phyloP scores from a whole-genome alignment of 768 basidiomycete species.

The Agrocybe praecox region DNA sequence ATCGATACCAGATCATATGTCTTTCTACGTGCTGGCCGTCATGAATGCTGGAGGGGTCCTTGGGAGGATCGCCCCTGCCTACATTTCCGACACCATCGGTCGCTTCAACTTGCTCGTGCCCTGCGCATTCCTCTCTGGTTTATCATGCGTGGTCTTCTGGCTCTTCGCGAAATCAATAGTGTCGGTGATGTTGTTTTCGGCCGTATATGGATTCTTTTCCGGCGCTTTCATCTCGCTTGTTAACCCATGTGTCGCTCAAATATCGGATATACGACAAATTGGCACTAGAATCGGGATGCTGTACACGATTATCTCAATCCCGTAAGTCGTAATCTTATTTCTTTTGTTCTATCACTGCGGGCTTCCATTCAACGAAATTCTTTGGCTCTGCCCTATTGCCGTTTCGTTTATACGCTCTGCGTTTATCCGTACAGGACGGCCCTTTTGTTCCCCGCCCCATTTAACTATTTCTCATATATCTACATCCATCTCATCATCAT shows the following conservation, averaged over 20 bases:
- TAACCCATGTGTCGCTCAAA: slow-evolving; percentile 68
- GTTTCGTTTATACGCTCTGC: neutral
- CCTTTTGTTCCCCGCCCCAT: no score
- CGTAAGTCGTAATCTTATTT: slow-evolving; percentile 50
- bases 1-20: slow-evolving; percentile 36
- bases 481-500: neutral
- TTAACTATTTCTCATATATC: neutral
- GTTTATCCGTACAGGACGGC: neutral
- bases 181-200: slow-evolving; percentile 52
- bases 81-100: slow-evolving; percentile 65
- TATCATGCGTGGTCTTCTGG: slow-evolving; percentile 64
- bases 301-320: slow-evolving; percentile 66
- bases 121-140: slow-evolving; percentile 61
- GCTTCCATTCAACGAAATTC: slow-evolving; percentile 2
- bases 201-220: slow-evolving; percentile 62
- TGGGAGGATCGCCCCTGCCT: slow-evolving; percentile 66
- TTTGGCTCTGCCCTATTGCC: neutral
- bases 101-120: slow-evolving; percentile 69
- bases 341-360: neutral
- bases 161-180: slow-evolving; percentile 41
- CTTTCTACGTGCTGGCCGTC: slow-evolving; percentile 62
- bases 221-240: slow-evolving; percentile 72
- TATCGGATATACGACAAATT: slow-evolving; percentile 59
- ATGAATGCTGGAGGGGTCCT: slow-evolving; percentile 71
- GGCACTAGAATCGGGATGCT: slow-evolving; percentile 66